Percentiles rank a stretch among this genome's conserved stretches.
Conservation (phyloP, 345 rosid species). For the Stellera chamaejasme region DNA sequence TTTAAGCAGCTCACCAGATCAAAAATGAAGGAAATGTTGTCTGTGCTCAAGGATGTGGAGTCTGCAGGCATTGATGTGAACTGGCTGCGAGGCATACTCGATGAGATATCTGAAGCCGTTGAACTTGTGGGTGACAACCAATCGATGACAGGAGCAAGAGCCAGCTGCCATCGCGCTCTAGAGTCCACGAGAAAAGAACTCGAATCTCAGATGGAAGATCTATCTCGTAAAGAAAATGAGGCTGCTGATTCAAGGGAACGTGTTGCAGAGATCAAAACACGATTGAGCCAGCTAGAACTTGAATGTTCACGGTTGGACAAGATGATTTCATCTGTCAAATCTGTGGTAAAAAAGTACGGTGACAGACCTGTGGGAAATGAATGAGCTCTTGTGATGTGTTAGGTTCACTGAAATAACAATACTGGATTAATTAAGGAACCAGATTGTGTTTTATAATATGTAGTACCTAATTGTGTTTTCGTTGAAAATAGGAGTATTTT, state of each 20-base stretch:
- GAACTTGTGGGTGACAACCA: constrained; percentile 35
- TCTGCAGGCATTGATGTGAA: constrained; percentile 49
- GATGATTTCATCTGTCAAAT: constrained; percentile 16
- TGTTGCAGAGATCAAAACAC: constrained; percentile 24
- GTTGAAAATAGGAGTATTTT: too few species aligned
- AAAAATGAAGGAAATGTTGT: constrained; percentile 59
- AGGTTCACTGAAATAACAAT: too few species aligned
- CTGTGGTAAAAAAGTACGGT: constrained; percentile 37
- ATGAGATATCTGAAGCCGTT: constrained; percentile 35
- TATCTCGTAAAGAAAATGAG: constrained; percentile 37
- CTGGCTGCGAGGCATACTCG: constrained; percentile 49
- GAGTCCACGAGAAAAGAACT: constrained; percentile 37
- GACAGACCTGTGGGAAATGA: constrained; percentile 29
- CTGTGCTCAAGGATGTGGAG: constrained; percentile 72
- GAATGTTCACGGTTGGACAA: constrained; percentile 27
- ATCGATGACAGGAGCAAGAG: constrained; percentile 28
- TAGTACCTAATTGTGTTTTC: too few species aligned
- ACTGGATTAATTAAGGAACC: too few species aligned
- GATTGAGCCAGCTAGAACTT: constrained; percentile 31
- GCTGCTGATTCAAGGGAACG: constrained; percentile 20
- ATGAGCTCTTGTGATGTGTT: constrained; percentile 35
- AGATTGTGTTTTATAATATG: too few species aligned
- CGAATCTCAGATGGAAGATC: constrained; percentile 29
- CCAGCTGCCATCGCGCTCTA: constrained; percentile 25
- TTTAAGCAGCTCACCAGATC: constrained; percentile 47